Conservation (phyloP, 345 rosid species). For the Carallia brachiata region DNA sequence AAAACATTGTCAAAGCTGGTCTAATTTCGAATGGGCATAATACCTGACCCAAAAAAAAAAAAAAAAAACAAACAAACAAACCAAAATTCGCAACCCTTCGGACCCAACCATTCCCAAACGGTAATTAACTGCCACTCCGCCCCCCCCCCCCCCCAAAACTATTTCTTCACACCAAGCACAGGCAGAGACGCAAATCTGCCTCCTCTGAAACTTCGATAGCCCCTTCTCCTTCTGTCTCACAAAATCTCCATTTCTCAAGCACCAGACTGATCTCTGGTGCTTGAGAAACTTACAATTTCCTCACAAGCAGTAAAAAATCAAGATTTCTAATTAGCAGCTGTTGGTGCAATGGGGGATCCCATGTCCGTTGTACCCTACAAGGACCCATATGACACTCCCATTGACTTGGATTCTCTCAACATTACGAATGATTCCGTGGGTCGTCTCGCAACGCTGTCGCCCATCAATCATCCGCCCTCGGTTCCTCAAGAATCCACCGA, state of each 20-base stretch:
- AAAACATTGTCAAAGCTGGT: no score
- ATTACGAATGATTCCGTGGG: slow-evolving; percentile 11
- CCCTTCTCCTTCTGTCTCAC: background rate
- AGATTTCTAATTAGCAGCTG: no score
- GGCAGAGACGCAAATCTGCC: no score
- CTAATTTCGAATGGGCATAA: no score
- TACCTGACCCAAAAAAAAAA: no score
- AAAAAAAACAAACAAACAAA: no score
- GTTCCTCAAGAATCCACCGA: background rate
- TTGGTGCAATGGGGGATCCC: slow-evolving; percentile 36
- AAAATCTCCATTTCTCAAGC: slow-evolving; percentile 23
- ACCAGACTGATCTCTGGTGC: slow-evolving; percentile 23
- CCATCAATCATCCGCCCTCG: background rate
- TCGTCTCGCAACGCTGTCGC: slow-evolving; percentile 16
- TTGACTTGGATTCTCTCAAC: slow-evolving; percentile 18
- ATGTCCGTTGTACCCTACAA: slow-evolving; percentile 23
- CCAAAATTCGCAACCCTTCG: background rate
- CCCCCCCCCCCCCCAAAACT: background rate
- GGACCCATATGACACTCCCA: slow-evolving; percentile 28
- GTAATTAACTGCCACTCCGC: slow-evolving; percentile 40
- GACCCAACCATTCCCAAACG: slow-evolving; percentile 28
- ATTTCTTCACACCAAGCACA: no score
- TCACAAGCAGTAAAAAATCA: background rate
- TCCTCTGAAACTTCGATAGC: background rate
- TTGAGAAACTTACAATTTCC: slow-evolving; percentile 1